Base-by-base conservation (phyloP, 1,284 basidiomycete genomes). In the Sporisorium sorghi region DNA sequence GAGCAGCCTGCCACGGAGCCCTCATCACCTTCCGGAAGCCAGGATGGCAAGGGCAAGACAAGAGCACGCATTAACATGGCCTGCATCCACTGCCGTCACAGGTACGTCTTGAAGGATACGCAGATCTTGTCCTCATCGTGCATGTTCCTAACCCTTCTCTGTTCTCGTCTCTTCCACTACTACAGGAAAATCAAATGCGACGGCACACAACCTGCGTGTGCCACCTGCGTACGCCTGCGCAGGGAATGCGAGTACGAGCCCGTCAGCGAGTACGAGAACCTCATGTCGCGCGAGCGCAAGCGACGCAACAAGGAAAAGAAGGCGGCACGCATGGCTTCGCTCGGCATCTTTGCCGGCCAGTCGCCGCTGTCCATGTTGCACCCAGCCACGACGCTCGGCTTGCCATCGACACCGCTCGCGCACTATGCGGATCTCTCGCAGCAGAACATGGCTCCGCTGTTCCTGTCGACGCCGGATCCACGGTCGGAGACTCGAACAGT, bases 161-260 rank as follows among this genome's bases (percentile, higher is more conserved):
- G 15, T n/a, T 10, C 21, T 9, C 1, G 7, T 43, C 14, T 17
- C 26, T 9, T 17, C 2, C 5, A 30, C 17, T 9, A 19, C 26
- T n/a, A 48, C 44, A 79, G 78, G 15, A 81, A 81, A 50, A 81
- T 81, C 61, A 79, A 77, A 39, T 81, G 79, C 40, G 79, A 81
- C 24, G 79, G 79, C 23, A 52, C 68, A 0, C 76, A 79, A 53
- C 79, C 79, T 12, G 48, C 70, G 2, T 81, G 79, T 56, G 72
- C 77, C 21, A 79, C 78, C 21, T 81, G 79, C 52, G 70, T 74
- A 14, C 78, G 76, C 8, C 57, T 81, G 15, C 71, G 73, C 48
- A 57, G 79, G 24, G 66, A 75, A 58, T 81, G 79, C 60, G 78
- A 78, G 37, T 81, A 81, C 63, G 76, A 81, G 65, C 76, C 76